Conservation (phyloP, 2,329 filamentous ascomycete species). For the Ophiostoma sp. region DNA sequence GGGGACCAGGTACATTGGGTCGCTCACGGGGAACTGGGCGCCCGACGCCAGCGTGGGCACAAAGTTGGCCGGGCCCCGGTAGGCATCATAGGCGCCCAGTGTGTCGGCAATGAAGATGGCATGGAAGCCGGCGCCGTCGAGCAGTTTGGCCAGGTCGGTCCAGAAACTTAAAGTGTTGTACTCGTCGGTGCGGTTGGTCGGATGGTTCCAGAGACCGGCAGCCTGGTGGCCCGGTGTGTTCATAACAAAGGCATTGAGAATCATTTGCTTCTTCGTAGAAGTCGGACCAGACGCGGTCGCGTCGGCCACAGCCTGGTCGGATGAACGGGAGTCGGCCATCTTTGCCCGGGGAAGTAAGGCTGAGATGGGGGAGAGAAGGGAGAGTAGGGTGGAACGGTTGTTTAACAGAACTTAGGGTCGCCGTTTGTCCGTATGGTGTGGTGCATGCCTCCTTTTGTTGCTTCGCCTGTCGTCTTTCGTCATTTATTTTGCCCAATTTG, state of each 20-base stretch:
- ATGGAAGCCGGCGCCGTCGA: slow-evolving; percentile 28
- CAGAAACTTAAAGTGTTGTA: slow-evolving; percentile 27
- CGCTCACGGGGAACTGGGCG: slow-evolving; percentile 29
- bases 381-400: too few species aligned
- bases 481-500: neutral
- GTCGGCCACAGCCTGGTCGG: neutral
- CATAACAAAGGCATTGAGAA: slow-evolving; percentile 47
- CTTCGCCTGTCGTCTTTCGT: neutral
- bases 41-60: slow-evolving; percentile 24
- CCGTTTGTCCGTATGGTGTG: neutral
- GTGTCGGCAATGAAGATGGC: slow-evolving; percentile 29
- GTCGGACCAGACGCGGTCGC: neutral
- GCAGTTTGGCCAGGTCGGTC: slow-evolving; percentile 26
- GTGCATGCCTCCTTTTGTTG: neutral
- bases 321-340: neutral
- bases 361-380: neutral
- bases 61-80: slow-evolving; percentile 27
- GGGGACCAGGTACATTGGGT: slow-evolving; percentile 22
- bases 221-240: slow-evolving; percentile 28
- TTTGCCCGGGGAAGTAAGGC: neutral
- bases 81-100: slow-evolving; percentile 28
- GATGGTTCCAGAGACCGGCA: slow-evolving; percentile 28
- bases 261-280: slow-evolving; percentile 38
- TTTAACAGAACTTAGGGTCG: too few species aligned
- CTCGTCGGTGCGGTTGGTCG: slow-evolving; percentile 26